These are phyloP conservation scores for Groenewaldozyma sp. DNA, from an alignment of 1,139 yeast species.

Conservation along the genomic window DNA sequence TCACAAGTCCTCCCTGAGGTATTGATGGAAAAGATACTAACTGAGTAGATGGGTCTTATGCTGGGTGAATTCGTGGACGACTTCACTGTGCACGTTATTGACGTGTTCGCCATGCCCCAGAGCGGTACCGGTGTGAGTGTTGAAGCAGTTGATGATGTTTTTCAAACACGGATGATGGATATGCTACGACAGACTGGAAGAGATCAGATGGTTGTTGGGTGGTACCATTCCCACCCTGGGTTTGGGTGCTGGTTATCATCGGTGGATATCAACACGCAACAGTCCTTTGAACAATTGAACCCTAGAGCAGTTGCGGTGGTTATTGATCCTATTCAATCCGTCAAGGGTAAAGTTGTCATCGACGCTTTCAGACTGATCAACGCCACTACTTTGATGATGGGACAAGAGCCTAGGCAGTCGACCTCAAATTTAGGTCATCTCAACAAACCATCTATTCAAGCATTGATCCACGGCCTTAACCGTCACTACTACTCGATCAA, in stretches of 20 bases:
- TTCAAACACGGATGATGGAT: constrained; percentile 99
- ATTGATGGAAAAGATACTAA: no score
- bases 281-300: constrained; percentile 91
- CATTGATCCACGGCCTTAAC: constrained; percentile 92
- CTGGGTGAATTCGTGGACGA: constrained; percentile 97
- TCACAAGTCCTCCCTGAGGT: no score
- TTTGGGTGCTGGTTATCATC: constrained; percentile 98
- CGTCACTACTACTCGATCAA: constrained; percentile 94
- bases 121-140: constrained; percentile 94
- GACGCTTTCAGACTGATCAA: constrained; percentile 96
- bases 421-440: constrained; percentile 93
- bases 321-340: constrained; percentile 95
- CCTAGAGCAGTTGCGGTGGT: constrained; percentile 96
- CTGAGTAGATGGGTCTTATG: constrained; percentile 79
- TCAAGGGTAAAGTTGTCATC: constrained; percentile 96
- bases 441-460: constrained; percentile 97
- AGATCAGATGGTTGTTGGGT: constrained; percentile 97
- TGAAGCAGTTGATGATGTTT: constrained; percentile 98
- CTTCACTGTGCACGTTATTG: constrained; percentile 92
- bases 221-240: constrained; percentile 99
- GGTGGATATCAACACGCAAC: constrained; percentile 96
- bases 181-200: constrained; percentile 98
- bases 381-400: constrained; percentile 83
- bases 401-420: constrained; percentile 96
- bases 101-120: constrained; percentile 99